Evolutionary conservation across 495 filamentous ascomycete genomes (phyloP).

Genomic region (Aspergillus mulundensis): DNA sequence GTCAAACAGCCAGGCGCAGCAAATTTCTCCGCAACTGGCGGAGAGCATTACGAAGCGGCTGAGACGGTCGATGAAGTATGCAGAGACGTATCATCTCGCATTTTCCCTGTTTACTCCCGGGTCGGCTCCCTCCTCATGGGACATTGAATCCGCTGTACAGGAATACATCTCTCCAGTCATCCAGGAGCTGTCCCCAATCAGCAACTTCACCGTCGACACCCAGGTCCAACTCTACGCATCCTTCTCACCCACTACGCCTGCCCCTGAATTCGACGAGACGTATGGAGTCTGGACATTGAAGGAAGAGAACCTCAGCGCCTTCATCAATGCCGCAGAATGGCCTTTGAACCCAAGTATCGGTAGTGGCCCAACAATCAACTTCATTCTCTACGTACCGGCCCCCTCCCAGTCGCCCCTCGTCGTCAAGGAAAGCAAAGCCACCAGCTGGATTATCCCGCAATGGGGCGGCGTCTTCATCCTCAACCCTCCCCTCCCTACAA

Average conservation of each 20-base stretch:
- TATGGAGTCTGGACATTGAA: slow-evolving; percentile 61
- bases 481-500: slow-evolving; percentile 48
- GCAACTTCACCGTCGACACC: slow-evolving; percentile 94
- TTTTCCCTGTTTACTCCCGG: slow-evolving; percentile 90
- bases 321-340: slow-evolving; percentile 98
- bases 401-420: slow-evolving; percentile 58
- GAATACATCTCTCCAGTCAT: slow-evolving; percentile 81
- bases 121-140: slow-evolving; percentile 78
- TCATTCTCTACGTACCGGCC: slow-evolving; percentile 78
- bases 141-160: slow-evolving; percentile 77
- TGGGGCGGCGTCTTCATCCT: slow-evolving; percentile 91
- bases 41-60: slow-evolving; percentile 56
- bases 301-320: slow-evolving; percentile 85
- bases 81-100: slow-evolving; percentile 90
- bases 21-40: slow-evolving; percentile 41
- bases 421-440: slow-evolving; percentile 66
- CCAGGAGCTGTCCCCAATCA: slow-evolving; percentile 70
- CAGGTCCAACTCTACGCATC: slow-evolving; percentile 91
- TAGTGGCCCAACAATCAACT: slow-evolving; percentile 88
- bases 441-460: slow-evolving; percentile 92
- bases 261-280: slow-evolving; percentile 50
- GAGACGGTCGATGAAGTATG: slow-evolving; percentile 82
- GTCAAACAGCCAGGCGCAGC: slow-evolving; percentile 20
- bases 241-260: slow-evolving; percentile 67
- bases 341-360: slow-evolving; percentile 92